These are phyloP conservation scores for Meira nashicola DNA, from an alignment of 1,284 basidiomycete species.

Conservation along the genomic window DNA sequence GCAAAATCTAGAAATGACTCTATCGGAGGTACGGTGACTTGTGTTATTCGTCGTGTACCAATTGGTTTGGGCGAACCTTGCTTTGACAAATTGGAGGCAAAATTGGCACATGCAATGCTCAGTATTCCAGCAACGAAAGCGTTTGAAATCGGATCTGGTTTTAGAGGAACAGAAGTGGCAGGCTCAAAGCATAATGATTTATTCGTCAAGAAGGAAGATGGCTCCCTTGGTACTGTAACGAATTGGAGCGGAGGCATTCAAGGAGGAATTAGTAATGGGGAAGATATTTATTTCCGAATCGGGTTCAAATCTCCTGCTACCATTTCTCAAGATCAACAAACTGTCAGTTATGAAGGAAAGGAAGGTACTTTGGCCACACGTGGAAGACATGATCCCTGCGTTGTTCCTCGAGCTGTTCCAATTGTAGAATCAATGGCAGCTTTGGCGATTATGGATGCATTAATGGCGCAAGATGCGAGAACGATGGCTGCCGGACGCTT, in stretches of 20 bases:
- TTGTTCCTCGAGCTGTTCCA: slow-evolving; percentile 89
- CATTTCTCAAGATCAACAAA: slow-evolving; percentile 85
- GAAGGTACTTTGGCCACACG: slow-evolving; percentile 79
- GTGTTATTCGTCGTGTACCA: slow-evolving; percentile 85
- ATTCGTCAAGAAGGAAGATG: slow-evolving; percentile 68
- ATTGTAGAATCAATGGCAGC: slow-evolving; percentile 98
- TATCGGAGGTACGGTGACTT: slow-evolving; percentile 94
- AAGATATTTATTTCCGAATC: slow-evolving; percentile 94
- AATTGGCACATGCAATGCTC: slow-evolving; percentile 94
- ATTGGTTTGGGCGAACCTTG: slow-evolving; percentile 91
- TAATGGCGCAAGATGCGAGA: slow-evolving; percentile 44
- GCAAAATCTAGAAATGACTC: slow-evolving; percentile 88
- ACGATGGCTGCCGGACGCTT: slow-evolving; percentile 21
- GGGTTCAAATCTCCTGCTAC: slow-evolving; percentile 99
- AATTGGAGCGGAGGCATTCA: slow-evolving; percentile 98
- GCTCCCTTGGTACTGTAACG: slow-evolving; percentile 73
- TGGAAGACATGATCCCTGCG: slow-evolving; percentile 94
- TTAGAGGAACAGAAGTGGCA: slow-evolving; percentile 89
- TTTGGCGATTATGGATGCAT: slow-evolving; percentile 80
- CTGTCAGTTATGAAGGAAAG: slow-evolving; percentile 87
- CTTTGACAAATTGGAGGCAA: slow-evolving; percentile 97
- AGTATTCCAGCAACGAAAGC: slow-evolving; percentile 97
- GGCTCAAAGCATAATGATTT: slow-evolving; percentile 91
- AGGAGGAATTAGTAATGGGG: slow-evolving; percentile 95
- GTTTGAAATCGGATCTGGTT: slow-evolving; percentile 96